Evolutionary conservation across 2,329 filamentous ascomycete species (phyloP).

Genomic region (Exophiala mesophila): DNA sequence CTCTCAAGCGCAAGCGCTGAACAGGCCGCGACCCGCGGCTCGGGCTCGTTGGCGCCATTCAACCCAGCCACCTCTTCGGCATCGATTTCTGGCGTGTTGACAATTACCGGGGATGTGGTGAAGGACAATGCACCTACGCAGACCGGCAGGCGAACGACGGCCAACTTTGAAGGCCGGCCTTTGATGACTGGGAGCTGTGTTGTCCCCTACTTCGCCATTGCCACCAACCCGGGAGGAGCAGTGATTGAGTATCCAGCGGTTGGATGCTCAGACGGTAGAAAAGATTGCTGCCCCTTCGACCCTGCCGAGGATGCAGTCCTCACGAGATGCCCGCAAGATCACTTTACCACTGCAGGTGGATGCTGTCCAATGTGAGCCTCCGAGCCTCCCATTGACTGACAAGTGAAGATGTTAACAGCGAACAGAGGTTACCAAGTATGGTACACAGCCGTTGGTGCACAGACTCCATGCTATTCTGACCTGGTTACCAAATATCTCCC

Average conservation of each 20-base stretch:
- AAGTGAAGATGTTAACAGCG: no score
- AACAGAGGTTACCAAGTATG: constrained; percentile 27
- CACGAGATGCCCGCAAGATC: constrained; percentile 26
- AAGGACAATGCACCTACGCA: constrained; percentile 8
- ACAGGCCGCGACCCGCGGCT: neutral
- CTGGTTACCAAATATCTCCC: constrained; percentile 20
- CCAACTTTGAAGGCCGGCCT: constrained; percentile 19
- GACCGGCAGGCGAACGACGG: constrained; percentile 15
- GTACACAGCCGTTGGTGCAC: constrained; percentile 22
- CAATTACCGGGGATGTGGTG: constrained; percentile 19
- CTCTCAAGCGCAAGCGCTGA: constrained; percentile 17
- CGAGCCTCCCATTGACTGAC: no score
- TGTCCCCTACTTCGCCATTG: constrained; percentile 24
- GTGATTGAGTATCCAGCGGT: constrained; percentile 24
- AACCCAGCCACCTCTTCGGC: constrained; percentile 4
- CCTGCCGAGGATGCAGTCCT: constrained; percentile 18
- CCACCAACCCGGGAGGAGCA: constrained; percentile 12
- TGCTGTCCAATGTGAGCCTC: constrained; percentile 28
- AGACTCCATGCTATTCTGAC: constrained; percentile 27
- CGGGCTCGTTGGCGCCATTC: constrained; percentile 4
- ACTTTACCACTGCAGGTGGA: constrained; percentile 24
- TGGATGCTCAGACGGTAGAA: constrained; percentile 23
- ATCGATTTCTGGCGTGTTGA: constrained; percentile 14
- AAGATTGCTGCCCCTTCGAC: constrained; percentile 25
- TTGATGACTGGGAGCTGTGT: constrained; percentile 28